Evolutionary conservation across 108 stramenopile species (phyloP), one percentile per base, ranked within the genome.

Genomic region (Skeletonema tropicum): DNA sequence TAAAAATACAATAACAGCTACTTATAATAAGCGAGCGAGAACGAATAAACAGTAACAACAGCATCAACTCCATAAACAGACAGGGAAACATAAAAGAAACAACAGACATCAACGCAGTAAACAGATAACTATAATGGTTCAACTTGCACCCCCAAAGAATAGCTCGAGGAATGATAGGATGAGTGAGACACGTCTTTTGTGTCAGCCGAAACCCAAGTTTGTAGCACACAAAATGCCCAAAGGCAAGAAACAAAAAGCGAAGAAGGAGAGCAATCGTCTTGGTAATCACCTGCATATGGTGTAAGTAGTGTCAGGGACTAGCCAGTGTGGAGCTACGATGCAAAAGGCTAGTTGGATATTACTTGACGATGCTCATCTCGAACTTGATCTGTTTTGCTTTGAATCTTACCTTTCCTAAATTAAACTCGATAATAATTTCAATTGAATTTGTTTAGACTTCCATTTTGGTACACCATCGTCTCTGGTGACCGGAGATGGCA

Each of bases 141-240:
- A 55, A 55, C 52, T 5, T 9, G 23, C 52, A n/a, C 52, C 52
- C 23, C 52, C 52, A 55, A 55, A 55, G 23, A 55, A 55, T 45
- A 45, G 42, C 42, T 45, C 42, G n/a, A 45, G 42, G 15, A 45
- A 45, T 45, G 42, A 45, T 15, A 45, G 42, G 42, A 45, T 55
- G 52, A 23, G 52, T 55, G 52, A 55, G 52, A 55, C 23, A 60
- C 59, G 15, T 21, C 59, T 23, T 23, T 6, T 25, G 59, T 0
- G 3, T 32, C 29, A 29, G n/a, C 33, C 59, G 14, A 14, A 60
- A 33, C 59, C 33, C 59, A 60, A 60, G 59, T 60, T 60, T 6
- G 59, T 60, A 29, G 59, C 59, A 12, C 59, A 60, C 59, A 60
- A 60, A 32, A 60, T n/a, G n/a, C n/a, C 59, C 3, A 60, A 32